A percentile compares a stretch with the other conserved stretches of the same genome.
Conservation (phyloP, 495 filamentous ascomycete genomes). For the Penicillium coffeae region DNA sequence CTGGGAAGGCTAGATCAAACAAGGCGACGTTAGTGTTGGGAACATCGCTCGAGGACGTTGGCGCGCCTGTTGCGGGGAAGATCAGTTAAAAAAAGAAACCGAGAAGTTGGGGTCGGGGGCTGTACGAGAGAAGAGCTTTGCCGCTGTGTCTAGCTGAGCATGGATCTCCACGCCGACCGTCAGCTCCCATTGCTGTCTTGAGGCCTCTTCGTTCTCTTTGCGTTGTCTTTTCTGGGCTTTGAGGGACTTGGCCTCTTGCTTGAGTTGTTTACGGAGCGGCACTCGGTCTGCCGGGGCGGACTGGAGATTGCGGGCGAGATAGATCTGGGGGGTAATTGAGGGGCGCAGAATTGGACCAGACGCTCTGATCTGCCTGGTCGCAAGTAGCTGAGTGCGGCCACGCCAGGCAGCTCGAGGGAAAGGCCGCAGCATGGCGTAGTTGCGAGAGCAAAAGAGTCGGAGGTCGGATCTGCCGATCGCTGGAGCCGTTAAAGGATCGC, state of each 20-base stretch:
- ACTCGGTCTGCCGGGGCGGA: constrained; percentile 28
- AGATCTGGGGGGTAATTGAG: not conserved
- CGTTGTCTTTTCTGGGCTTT: constrained; percentile 34
- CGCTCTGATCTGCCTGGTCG: too few relatives aligned
- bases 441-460: not conserved
- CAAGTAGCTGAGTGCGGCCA: too few relatives aligned
- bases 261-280: constrained; percentile 70
- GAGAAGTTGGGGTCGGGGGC: not conserved
- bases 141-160: constrained; percentile 82
- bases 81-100: not conserved
- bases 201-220: constrained; percentile 36
- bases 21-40: constrained; percentile 84
- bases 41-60: constrained; percentile 60
- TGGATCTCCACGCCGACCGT: constrained; percentile 97
- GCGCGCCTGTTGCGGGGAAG: constrained; percentile 44
- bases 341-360: constrained; percentile 3
- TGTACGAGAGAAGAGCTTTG: constrained; percentile 76
- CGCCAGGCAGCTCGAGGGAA: too few relatives aligned
- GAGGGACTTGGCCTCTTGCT: constrained; percentile 61
- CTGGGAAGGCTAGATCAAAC: constrained; percentile 88
- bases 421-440: not conserved
- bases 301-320: constrained; percentile 13
- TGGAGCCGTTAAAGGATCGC: not conserved
- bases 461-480: not conserved
- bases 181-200: constrained; percentile 66